Percentiles rank a stretch among this genome's conserved stretches.
phyloP scores from a whole-genome alignment of 768 basidiomycete genomes.

The Boletus tomentosulus region DNA sequence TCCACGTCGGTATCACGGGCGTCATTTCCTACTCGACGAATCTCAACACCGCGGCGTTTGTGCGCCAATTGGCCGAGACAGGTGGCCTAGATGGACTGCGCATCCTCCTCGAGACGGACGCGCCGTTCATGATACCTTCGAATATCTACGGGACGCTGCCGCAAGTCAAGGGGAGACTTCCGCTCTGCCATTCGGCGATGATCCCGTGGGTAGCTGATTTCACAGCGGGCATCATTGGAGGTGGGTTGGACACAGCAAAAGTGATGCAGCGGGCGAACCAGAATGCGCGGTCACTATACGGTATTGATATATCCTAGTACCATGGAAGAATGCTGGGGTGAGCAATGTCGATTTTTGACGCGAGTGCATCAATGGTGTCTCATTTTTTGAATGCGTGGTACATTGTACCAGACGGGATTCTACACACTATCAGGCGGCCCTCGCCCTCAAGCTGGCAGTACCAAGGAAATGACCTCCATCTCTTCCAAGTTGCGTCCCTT shows the following conservation, averaged over 20 bases:
- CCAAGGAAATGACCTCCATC: no score
- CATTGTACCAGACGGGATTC: no score
- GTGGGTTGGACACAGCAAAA: constrained; percentile 48
- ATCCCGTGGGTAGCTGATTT: constrained; percentile 83
- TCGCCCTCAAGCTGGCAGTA: no score
- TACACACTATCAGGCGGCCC: no score
- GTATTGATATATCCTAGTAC: constrained; percentile 20
- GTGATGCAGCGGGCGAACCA: constrained; percentile 60
- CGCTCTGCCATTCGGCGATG: constrained; percentile 76
- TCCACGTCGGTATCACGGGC: no score
- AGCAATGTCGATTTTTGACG: background rate
- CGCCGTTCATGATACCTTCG: constrained; percentile 81
- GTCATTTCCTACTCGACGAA: constrained; percentile 81
- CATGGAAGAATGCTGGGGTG: background rate
- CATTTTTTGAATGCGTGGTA: no score
- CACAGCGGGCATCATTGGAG: constrained; percentile 46
- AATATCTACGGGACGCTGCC: constrained; percentile 63
- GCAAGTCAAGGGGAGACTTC: constrained; percentile 52
- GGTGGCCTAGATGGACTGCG: constrained; percentile 32
- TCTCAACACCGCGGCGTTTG: constrained; percentile 59
- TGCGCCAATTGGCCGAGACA: constrained; percentile 47
- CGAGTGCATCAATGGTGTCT: background rate
- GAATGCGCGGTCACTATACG: constrained; percentile 64
- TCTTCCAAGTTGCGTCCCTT: no score
- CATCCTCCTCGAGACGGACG: constrained; percentile 79